These are phyloP conservation scores for Fusarium napiforme DNA, from an alignment of 2,329 filamentous ascomycete genomes.

Conservation along the genomic window DNA sequence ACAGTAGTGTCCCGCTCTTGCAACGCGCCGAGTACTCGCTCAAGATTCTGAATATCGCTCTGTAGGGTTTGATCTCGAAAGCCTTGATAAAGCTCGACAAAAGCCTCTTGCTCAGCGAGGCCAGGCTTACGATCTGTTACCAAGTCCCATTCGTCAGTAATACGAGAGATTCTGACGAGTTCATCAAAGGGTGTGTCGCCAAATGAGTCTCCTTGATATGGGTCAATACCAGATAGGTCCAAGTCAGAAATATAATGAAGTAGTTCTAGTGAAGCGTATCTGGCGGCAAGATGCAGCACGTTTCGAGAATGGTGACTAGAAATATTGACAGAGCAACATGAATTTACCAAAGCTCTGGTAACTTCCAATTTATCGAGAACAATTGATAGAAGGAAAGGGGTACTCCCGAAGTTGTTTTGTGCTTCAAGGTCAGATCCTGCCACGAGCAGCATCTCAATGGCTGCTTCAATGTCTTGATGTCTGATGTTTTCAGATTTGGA, in stretches of 20 bases:
- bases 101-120: not conserved
- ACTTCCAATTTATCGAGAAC: accelerated
- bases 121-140: accelerated
- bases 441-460: not conserved
- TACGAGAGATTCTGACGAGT: accelerated
- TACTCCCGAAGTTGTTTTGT: accelerated
- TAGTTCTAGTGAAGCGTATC: accelerated
- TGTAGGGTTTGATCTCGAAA: slow-evolving; percentile 18
- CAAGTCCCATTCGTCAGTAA: accelerated
- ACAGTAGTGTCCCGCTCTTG: not conserved
- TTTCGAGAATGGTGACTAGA: accelerated
- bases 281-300: not conserved
- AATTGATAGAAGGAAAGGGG: not conserved
- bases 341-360: not conserved
- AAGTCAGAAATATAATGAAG: not conserved
- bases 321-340: not conserved
- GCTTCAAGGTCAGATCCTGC: not conserved
- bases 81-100: slow-evolving; percentile 13
- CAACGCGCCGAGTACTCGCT: not conserved
- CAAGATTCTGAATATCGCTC: not conserved
- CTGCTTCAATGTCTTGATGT: not conserved
- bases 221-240: not conserved
- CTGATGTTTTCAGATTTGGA: accelerated
- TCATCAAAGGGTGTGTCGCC: not conserved
- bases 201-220: not conserved